A percentile compares a stretch with the other conserved stretches of the same genome.
These are phyloP conservation scores for Mycena galopus DNA, from an alignment of 768 basidiomycete genomes.

Conservation along the genomic window DNA sequence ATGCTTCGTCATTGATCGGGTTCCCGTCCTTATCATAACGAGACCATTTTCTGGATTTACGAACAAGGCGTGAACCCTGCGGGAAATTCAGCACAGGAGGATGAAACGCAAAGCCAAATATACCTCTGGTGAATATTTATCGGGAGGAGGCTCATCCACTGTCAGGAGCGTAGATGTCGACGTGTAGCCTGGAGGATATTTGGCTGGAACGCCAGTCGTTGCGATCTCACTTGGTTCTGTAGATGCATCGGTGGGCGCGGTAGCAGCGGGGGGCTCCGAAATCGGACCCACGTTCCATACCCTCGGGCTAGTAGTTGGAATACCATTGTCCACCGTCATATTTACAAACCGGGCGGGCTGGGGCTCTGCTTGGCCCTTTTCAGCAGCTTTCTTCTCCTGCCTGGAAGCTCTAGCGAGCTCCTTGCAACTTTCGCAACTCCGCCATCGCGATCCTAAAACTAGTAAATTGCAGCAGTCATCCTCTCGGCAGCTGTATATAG, in stretches of 20 bases:
- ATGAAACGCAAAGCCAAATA: neutral
- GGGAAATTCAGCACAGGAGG: neutral
- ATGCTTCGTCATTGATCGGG: neutral
- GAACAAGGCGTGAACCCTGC: slow-evolving; percentile 5
- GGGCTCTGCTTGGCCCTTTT: neutral
- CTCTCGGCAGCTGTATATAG: slow-evolving; percentile 50
- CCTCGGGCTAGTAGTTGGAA: neutral
- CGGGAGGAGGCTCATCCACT: slow-evolving; percentile 19
- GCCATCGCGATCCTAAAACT: slow-evolving; percentile 58
- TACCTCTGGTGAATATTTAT: slow-evolving; percentile 16
- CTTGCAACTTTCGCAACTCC: slow-evolving; percentile 63
- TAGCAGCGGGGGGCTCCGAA: slow-evolving; percentile 1
- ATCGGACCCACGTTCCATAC: neutral
- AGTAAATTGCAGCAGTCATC: slow-evolving; percentile 60
- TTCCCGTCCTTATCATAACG: slow-evolving; percentile 24
- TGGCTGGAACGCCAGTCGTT: neutral
- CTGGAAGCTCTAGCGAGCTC: slow-evolving; percentile 45
- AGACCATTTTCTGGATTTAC: slow-evolving; percentile 23
- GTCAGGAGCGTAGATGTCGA: slow-evolving; percentile 25
- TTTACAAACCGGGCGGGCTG: slow-evolving; percentile 20
- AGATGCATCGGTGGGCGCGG: neutral
- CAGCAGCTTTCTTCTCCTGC: slow-evolving; percentile 38
- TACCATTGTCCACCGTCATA: neutral
- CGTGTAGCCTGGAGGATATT: slow-evolving; percentile 4
- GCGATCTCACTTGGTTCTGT: neutral